phyloP scores from a whole-genome alignment of 1,284 basidiomycete genomes.

The Cryptococcus amylolentus region DNA sequence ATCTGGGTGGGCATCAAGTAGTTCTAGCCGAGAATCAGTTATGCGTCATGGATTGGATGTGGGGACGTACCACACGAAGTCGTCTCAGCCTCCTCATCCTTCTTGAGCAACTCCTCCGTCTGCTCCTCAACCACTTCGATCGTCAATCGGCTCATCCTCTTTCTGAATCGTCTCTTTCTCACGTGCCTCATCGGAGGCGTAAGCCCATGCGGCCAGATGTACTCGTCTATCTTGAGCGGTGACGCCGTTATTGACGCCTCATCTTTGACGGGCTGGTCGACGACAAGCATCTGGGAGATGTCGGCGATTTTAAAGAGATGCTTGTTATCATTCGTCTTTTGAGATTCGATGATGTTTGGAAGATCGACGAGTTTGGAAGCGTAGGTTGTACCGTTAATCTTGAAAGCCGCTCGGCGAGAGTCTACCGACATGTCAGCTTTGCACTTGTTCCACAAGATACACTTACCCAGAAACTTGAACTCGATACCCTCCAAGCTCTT shows the following conservation, averaged over 20 bases:
- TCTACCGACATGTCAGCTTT: slow-evolving; percentile 55
- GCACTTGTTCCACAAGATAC: neutral
- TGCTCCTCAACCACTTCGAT: slow-evolving; percentile 97
- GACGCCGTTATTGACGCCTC: slow-evolving; percentile 57
- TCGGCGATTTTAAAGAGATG: slow-evolving; percentile 99
- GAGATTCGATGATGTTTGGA: slow-evolving; percentile 89
- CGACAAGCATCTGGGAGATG: slow-evolving; percentile 93
- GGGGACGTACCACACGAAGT: slow-evolving; percentile 21
- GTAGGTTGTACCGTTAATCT: slow-evolving; percentile 76
- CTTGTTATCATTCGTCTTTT: slow-evolving; percentile 94
- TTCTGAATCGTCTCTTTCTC: slow-evolving; percentile 89
- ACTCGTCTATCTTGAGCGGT: slow-evolving; percentile 88
- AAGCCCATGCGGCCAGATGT: slow-evolving; percentile 95
- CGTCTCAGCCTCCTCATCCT: slow-evolving; percentile 75
- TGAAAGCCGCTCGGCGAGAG: slow-evolving; percentile 85
- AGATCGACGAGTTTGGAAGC: slow-evolving; percentile 93
- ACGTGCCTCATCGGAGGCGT: slow-evolving; percentile 90
- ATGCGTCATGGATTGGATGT: neutral
- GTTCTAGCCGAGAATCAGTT: slow-evolving; percentile 20
- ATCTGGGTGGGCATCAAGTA: slow-evolving; percentile 39
- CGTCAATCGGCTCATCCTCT: slow-evolving; percentile 59
- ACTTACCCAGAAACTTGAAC: slow-evolving; percentile 95
- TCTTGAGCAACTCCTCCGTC: slow-evolving; percentile 84
- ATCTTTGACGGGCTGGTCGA: slow-evolving; percentile 69
- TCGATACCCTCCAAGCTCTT: slow-evolving; percentile 75